Evolutionary conservation across 495 filamentous ascomycete genomes (phyloP).

Genomic region (Chaetomidium leptoderma): DNA sequence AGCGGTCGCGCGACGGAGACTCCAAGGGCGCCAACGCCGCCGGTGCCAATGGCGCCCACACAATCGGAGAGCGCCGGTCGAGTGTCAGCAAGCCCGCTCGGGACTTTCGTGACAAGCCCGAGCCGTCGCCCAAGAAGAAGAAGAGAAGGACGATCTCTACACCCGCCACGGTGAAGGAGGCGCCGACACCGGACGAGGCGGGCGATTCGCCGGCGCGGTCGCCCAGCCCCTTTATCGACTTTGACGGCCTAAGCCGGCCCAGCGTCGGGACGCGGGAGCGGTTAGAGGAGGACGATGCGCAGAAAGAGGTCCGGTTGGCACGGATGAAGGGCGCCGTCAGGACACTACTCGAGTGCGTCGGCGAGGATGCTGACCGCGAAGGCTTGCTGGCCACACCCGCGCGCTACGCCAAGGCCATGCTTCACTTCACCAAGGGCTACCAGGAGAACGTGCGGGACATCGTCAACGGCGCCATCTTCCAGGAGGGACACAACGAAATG

Average conservation of each 20-base stretch:
- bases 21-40: conserved; percentile 13
- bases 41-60: conserved; percentile 23
- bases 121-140: conserved; percentile 38
- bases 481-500: conserved; percentile 94
- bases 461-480: conserved; percentile 92
- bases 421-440: conserved; percentile 98
- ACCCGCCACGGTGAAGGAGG: conserved; percentile 1
- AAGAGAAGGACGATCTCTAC: conserved; percentile 34
- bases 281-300: conserved; percentile 69
- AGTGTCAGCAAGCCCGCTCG: conserved; percentile 65
- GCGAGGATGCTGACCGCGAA: conserved; percentile 90
- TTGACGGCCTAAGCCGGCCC: conserved; percentile 69
- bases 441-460: conserved; percentile 92
- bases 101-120: conserved; percentile 68
- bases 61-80: conserved; percentile 37
- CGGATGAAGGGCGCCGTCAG: conserved; percentile 81
- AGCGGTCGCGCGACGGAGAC: conserved; percentile 13
- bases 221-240: conserved; percentile 65
- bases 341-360: conserved; percentile 92
- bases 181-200: conserved; percentile 14
- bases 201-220: conserved; percentile 35
- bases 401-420: conserved; percentile 92
- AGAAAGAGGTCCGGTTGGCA: conserved; percentile 64
- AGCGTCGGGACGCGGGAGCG: conserved; percentile 74
- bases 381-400: conserved; percentile 83